These are phyloP conservation scores for Mycena metata DNA, from an alignment of 768 basidiomycete species.

Conservation along the genomic window DNA sequence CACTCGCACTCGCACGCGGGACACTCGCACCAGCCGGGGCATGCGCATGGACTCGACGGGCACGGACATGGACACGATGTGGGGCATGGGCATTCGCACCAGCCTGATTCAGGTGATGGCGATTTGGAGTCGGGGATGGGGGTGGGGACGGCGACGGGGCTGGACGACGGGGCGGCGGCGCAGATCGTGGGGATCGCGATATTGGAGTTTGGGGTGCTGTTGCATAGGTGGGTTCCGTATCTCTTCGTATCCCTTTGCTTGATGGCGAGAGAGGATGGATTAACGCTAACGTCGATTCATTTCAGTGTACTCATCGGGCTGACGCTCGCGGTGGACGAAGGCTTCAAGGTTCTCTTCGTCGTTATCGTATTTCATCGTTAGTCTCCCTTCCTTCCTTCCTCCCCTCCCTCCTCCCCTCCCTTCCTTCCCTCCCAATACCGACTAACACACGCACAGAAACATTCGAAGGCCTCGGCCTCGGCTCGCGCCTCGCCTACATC, in stretches of 20 bases:
- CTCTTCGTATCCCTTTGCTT: too few relatives aligned
- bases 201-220: constrained; percentile 92
- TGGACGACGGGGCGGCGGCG: constrained; percentile 62
- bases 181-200: constrained; percentile 92
- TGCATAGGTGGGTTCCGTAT: constrained; percentile 71
- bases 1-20: constrained; percentile 24
- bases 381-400: constrained; percentile 47
- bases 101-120: too few relatives aligned
- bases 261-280: too few relatives aligned
- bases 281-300: too few relatives aligned
- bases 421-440: background rate
- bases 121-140: too few relatives aligned
- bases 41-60: too few relatives aligned
- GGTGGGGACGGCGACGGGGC: too few relatives aligned
- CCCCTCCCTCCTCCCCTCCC: background rate
- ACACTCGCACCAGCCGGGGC: too few relatives aligned
- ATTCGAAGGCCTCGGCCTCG: constrained; percentile 95
- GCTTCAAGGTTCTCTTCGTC: constrained; percentile 87
- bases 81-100: too few relatives aligned
- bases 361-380: constrained; percentile 94
- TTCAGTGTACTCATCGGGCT: constrained; percentile 86
- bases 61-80: too few relatives aligned
- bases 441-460: constrained; percentile 62
- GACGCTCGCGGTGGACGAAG: constrained; percentile 87
- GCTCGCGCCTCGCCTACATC: constrained; percentile 88